phyloP scores from a whole-genome alignment of 2,329 filamentous ascomycete species.

The Aspergillus tanneri region DNA sequence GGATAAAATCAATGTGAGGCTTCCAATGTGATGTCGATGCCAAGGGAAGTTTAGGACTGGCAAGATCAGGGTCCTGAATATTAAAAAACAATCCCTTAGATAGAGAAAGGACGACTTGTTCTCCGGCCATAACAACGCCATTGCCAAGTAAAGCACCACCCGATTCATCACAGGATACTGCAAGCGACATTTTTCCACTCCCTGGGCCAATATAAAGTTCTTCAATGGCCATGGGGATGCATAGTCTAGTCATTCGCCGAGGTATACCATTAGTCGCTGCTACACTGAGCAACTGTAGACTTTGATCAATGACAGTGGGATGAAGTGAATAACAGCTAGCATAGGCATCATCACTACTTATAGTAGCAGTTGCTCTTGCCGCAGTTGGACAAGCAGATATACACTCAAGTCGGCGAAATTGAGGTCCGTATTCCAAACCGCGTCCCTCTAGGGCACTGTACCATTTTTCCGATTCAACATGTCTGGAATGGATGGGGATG shows the following conservation, averaged over 20 bases:
- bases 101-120: conserved; percentile 2
- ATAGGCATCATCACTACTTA: conserved; percentile 5
- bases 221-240: conserved; percentile 23
- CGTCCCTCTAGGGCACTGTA: conserved; percentile 12
- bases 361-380: conserved; percentile 1
- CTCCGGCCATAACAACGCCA: not conserved
- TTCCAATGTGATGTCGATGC: conserved; percentile 2
- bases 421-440: conserved; percentile 17
- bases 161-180: conserved; percentile 6
- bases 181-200: conserved; percentile 5
- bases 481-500: not conserved
- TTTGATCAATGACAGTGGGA: conserved; percentile 22
- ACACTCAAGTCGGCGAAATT: conserved; percentile 14
- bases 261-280: conserved; percentile 22
- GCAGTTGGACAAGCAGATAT: conserved; percentile 14
- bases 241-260: conserved; percentile 14
- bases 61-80: conserved; percentile 9
- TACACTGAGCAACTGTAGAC: conserved; percentile 22
- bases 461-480: conserved; percentile 6
- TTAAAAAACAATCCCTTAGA: conserved; percentile 8
- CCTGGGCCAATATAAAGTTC: conserved; percentile 18
- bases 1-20: conserved; percentile 12
- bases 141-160: conserved; percentile 11
- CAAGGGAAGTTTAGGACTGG: not conserved
- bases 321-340: conserved; percentile 21